These are phyloP conservation scores for Gyrodon lividus DNA, from an alignment of 768 basidiomycete genomes.

Conservation along the genomic window DNA sequence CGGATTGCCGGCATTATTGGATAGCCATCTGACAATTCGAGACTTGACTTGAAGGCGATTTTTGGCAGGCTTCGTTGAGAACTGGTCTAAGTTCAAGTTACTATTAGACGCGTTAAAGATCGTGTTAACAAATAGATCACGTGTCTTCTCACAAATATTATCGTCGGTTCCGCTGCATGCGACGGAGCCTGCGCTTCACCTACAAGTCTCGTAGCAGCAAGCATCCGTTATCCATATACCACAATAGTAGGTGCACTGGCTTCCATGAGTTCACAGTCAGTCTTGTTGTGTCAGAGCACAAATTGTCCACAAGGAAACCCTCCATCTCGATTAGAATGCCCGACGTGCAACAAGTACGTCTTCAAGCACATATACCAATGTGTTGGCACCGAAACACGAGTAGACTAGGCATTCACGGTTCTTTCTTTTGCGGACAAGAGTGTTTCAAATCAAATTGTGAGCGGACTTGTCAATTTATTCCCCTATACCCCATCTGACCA, in stretches of 20 bases:
- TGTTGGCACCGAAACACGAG: conserved; percentile 14
- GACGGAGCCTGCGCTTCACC: too few relatives aligned
- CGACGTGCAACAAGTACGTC: conserved; percentile 86
- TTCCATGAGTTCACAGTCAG: conserved; percentile 37
- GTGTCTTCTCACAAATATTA: conserved; percentile 8
- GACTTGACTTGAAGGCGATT: neutral
- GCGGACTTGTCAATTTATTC: conserved; percentile 28
- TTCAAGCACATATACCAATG: neutral
- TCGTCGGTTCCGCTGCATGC: neutral
- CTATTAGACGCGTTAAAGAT: too few relatives aligned
- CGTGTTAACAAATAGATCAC: conserved; percentile 14
- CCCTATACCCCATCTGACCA: neutral
- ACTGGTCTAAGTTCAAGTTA: too few relatives aligned
- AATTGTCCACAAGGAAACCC: conserved; percentile 80
- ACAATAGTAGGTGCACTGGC: neutral
- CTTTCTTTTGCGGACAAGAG: conserved; percentile 91
- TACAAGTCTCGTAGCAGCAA: neutral
- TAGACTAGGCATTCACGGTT: conserved; percentile 79
- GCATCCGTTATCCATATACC: neutral
- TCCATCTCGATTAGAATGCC: conserved; percentile 85
- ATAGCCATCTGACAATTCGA: neutral
- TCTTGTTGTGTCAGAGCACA: conserved; percentile 63
- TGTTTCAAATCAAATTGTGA: conserved; percentile 95
- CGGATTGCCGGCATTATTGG: neutral
- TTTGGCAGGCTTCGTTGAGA: neutral